Conservation (phyloP, 1,139 yeast genomes). For the Yamadazyma pseudoaaseri region DNA sequence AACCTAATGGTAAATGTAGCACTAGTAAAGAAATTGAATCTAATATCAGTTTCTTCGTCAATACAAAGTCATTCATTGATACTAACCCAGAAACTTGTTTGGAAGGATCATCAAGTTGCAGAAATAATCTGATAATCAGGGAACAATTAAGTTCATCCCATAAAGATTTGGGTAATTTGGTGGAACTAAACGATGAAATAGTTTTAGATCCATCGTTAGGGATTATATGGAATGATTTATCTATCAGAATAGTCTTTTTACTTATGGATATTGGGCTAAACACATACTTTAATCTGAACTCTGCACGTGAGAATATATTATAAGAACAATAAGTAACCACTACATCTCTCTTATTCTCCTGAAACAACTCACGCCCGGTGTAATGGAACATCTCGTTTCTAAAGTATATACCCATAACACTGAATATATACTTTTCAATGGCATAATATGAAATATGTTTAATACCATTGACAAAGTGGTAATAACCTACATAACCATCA, state of each 20-base stretch:
- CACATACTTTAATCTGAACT: conserved; percentile 39
- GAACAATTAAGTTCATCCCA: conserved; percentile 43
- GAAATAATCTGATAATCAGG: conserved; percentile 30
- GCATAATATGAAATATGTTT: conserved; percentile 20
- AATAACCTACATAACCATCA: conserved; percentile 43
- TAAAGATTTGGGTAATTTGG: conserved; percentile 17
- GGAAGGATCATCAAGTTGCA: conserved; percentile 34
- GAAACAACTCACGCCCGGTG: conserved; percentile 15
- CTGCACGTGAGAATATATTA: conserved; percentile 49
- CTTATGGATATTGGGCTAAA: conserved; percentile 23
- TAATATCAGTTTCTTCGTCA: conserved; percentile 16
- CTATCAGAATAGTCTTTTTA: conserved; percentile 24
- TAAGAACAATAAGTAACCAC: conserved; percentile 50
- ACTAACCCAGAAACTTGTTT: conserved; percentile 36
- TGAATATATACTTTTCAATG: conserved; percentile 30
- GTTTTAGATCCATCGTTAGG: conserved; percentile 23
- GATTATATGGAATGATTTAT: conserved; percentile 28
- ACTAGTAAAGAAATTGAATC: conserved; percentile 21
- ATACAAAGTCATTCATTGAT: conserved; percentile 23
- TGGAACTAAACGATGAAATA: conserved; percentile 19
- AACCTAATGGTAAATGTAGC: conserved; percentile 26
- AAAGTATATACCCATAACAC: conserved; percentile 26
- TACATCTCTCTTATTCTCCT: conserved; percentile 25
- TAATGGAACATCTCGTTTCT: conserved; percentile 19
- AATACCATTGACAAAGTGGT: conserved; percentile 40